phyloP scores from a whole-genome alignment of 371 early-diverging fungal species.

The Mucor lusitanicus region DNA sequence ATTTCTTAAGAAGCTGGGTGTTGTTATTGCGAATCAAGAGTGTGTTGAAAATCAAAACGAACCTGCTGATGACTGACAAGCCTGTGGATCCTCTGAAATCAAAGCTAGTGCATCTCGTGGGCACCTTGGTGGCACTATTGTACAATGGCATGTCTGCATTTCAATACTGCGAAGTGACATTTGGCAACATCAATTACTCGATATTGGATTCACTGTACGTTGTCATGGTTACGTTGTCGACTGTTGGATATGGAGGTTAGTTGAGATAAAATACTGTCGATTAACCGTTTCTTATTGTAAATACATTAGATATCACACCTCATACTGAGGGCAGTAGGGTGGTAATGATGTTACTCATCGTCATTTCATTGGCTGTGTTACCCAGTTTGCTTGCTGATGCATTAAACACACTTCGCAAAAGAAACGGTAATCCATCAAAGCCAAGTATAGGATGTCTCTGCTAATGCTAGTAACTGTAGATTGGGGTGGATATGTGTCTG shows the following conservation, averaged over 20 bases:
- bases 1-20: slow-evolving; percentile 64
- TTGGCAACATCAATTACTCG: slow-evolving; percentile 51
- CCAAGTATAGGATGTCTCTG: not conserved
- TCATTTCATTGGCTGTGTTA: slow-evolving; percentile 64
- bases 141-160: slow-evolving; percentile 75
- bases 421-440: slow-evolving; percentile 37
- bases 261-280: not conserved
- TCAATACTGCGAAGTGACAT: slow-evolving; percentile 67
- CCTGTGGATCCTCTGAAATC: slow-evolving; percentile 60
- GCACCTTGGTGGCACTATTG: slow-evolving; percentile 61
- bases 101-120: slow-evolving; percentile 62
- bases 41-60: slow-evolving; percentile 59
- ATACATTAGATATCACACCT: slow-evolving; percentile 65
- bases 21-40: slow-evolving; percentile 59
- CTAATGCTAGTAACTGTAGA: slow-evolving; percentile 10
- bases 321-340: slow-evolving; percentile 59
- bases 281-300: not conserved
- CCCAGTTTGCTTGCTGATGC: slow-evolving; percentile 62
- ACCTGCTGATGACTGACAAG: slow-evolving; percentile 52
- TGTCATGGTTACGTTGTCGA: slow-evolving; percentile 69
- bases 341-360: slow-evolving; percentile 70
- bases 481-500: slow-evolving; percentile 49
- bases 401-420: slow-evolving; percentile 56
- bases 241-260: slow-evolving; percentile 78
- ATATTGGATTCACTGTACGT: slow-evolving; percentile 61